These are phyloP conservation scores for Stagonosporopsis chrysanthemi DNA, from an alignment of 2,329 filamentous ascomycete genomes.

Conservation along the genomic window DNA sequence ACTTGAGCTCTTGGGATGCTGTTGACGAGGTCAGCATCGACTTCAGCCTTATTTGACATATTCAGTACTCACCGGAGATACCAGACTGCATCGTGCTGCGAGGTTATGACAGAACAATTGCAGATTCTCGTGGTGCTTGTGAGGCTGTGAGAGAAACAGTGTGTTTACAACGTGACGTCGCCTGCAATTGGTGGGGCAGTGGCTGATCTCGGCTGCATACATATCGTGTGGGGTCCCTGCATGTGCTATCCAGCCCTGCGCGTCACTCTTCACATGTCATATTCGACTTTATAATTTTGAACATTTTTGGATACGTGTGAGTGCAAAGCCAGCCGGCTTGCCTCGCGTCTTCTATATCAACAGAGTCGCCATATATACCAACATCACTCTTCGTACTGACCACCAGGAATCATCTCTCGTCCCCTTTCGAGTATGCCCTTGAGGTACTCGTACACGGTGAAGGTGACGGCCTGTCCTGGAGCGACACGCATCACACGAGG, in stretches of 20 bases:
- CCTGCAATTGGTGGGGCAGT: constrained; percentile 32
- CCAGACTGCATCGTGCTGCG: constrained; percentile 74
- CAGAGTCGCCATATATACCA: constrained; percentile 1
- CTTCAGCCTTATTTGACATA: background rate
- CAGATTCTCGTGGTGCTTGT: background rate
- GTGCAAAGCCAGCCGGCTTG: background rate
- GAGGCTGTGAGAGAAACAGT: background rate
- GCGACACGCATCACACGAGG: constrained; percentile 97
- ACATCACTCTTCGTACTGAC: constrained; percentile 58
- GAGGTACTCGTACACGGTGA: constrained; percentile 64
- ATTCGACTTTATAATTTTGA: background rate
- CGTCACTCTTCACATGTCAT: constrained; percentile 7
- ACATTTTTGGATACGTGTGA: background rate
- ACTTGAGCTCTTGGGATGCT: constrained; percentile 78
- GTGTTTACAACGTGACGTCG: constrained; percentile 38
- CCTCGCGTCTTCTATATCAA: constrained; percentile 26
- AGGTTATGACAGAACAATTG: background rate
- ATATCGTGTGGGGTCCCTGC: constrained; percentile 18
- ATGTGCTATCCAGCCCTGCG: constrained; percentile 2
- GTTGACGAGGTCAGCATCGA: constrained; percentile 24
- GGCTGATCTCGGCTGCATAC: constrained; percentile 22
- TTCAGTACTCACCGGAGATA: constrained; percentile 67
- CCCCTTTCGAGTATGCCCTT: constrained; percentile 58
- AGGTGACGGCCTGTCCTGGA: constrained; percentile 85
- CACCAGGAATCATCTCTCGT: constrained; percentile 56